These are phyloP conservation scores for Ciborinia camelliae DNA, from an alignment of 2,329 filamentous ascomycete genomes.

Conservation along the genomic window DNA sequence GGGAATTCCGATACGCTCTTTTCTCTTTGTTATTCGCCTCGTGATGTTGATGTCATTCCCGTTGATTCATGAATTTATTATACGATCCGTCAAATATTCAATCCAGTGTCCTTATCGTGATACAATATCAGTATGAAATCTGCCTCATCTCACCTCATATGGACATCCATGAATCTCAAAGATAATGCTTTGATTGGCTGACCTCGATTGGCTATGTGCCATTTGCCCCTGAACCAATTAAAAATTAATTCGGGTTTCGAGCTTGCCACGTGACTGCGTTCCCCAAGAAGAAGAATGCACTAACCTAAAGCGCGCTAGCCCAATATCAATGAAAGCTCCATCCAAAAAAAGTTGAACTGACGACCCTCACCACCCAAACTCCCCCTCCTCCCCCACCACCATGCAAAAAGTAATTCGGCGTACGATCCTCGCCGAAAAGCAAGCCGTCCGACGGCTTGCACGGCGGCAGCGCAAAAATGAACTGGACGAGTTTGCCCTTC, in stretches of 20 bases:
- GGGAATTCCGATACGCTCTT: not conserved
- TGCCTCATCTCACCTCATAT: not conserved
- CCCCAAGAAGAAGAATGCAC: not conserved
- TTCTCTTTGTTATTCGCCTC: not conserved
- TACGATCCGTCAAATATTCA: not conserved
- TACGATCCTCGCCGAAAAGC: constrained; percentile 63
- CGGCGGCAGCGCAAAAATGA: constrained; percentile 37
- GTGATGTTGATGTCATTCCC: not conserved
- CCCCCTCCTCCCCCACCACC: constrained; percentile 22
- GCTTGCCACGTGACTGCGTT: not conserved
- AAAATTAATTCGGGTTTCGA: not conserved
- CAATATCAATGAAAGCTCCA: constrained; percentile 17
- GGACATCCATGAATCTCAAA: not conserved
- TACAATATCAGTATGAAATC: not conserved
- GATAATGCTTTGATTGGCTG: constrained; percentile 1
- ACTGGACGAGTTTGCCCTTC: not conserved
- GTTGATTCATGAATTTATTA: not conserved
- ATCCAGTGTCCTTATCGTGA: not conserved
- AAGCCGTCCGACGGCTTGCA: constrained; percentile 49
- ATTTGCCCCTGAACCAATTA: constrained; percentile 17
- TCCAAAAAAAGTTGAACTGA: constrained; percentile 21
- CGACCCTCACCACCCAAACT: constrained; percentile 7
- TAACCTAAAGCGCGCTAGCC: constrained; percentile 6
- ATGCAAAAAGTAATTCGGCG: constrained; percentile 73
- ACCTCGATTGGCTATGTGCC: not conserved